A percentile compares a stretch with the other conserved stretches of the same genome.
These are phyloP conservation scores for Thermoascus crustaceus DNA, from an alignment of 2,329 filamentous ascomycete genomes.

Conservation along the genomic window DNA sequence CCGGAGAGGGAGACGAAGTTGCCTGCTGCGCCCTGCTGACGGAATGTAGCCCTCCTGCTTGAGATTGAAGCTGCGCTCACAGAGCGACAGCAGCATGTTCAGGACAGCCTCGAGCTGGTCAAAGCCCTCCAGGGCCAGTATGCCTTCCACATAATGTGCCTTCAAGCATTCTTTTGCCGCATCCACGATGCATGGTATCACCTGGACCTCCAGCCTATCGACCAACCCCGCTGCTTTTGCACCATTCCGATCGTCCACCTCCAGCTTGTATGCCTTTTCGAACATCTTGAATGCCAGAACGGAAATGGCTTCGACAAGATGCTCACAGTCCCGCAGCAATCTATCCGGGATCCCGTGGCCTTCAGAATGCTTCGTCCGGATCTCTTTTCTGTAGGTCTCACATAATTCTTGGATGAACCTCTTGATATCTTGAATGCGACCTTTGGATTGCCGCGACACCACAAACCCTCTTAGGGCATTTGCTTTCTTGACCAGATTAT, in stretches of 20 bases:
- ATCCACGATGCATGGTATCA: conserved; percentile 13
- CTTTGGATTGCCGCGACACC: no score
- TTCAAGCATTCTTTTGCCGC: conserved; percentile 14
- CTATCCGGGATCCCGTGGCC: neutral
- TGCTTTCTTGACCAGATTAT: conserved; percentile 7
- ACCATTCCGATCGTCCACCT: neutral
- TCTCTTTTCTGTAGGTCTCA: no score
- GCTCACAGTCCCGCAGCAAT: conserved; percentile 1
- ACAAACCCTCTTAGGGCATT: no score
- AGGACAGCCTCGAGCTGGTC: conserved; percentile 12
- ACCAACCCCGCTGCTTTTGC: conserved; percentile 8
- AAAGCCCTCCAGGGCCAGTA: conserved; percentile 10
- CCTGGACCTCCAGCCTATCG: conserved; percentile 12
- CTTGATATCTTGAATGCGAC: conserved; percentile 4
- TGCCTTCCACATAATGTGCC: conserved; percentile 11
- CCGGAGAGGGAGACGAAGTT: conserved; percentile 7
- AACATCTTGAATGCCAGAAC: conserved; percentile 3
- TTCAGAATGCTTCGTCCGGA: neutral
- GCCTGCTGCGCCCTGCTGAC: conserved; percentile 3
- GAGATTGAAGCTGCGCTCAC: conserved; percentile 10
- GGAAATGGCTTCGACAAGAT: conserved; percentile 1
- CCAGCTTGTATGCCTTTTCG: neutral
- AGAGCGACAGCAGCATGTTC: conserved; percentile 10
- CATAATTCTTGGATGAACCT: no score
- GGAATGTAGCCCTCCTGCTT: conserved; percentile 6